Evolutionary conservation across 345 rosid species (phyloP).

Genomic region (Melaleuca alternifolia): DNA sequence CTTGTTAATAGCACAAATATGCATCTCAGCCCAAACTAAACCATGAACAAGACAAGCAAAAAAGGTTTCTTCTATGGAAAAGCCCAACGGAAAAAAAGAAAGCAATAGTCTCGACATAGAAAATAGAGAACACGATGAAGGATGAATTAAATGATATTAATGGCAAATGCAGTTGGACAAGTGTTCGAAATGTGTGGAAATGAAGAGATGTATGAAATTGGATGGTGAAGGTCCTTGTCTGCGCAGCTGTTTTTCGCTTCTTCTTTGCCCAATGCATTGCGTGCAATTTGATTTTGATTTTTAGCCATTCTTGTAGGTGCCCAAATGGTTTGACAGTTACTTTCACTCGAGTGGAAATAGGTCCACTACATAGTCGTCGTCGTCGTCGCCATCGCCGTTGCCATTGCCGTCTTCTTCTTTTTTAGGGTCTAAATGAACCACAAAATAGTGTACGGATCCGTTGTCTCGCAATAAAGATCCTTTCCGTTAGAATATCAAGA

Average conservation of each 20-base stretch:
- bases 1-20: background rate
- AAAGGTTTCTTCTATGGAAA: background rate
- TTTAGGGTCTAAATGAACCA: background rate
- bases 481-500: background rate
- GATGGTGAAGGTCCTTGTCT: background rate
- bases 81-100: background rate
- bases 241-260: background rate
- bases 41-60: background rate
- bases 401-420: no score
- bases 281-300: background rate
- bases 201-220: background rate
- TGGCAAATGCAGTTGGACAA: background rate
- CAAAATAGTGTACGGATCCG: background rate
- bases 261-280: background rate
- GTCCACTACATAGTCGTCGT: background rate
- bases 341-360: background rate
- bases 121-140: background rate
- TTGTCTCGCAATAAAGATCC: background rate
- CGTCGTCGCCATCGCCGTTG: no score
- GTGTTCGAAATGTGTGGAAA: background rate
- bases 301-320: background rate
- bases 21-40: background rate
- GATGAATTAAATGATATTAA: no score
- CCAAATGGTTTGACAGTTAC: background rate
- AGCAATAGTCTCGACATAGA: background rate